These are phyloP conservation scores for Leccinum fibrillosum DNA, from an alignment of 768 basidiomycete species.

Conservation along the genomic window DNA sequence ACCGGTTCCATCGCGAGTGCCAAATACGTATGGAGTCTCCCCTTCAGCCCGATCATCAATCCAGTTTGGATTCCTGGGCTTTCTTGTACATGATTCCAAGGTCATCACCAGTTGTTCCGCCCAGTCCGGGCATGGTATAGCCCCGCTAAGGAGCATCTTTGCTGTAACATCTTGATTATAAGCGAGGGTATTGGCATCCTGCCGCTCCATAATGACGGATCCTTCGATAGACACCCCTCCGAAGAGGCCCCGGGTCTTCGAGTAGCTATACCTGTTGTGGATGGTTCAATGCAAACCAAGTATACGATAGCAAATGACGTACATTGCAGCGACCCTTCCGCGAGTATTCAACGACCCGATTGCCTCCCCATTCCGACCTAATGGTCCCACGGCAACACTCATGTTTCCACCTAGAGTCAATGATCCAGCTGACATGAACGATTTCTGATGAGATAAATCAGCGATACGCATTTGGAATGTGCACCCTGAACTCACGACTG, in stretches of 20 bases:
- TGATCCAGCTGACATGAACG: slow-evolving; percentile 94
- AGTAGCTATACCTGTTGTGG: slow-evolving; percentile 73
- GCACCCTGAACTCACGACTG: slow-evolving; percentile 48
- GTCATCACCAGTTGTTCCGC: slow-evolving; percentile 70
- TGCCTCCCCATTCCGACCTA: slow-evolving; percentile 94
- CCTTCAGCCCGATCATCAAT: slow-evolving; percentile 46
- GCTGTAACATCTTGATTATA: slow-evolving; percentile 72
- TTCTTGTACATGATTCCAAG: slow-evolving; percentile 67
- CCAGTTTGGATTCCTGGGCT: slow-evolving; percentile 70
- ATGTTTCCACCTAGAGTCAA: slow-evolving; percentile 89
- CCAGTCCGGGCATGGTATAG: slow-evolving; percentile 74
- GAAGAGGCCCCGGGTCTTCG: slow-evolving; percentile 90
- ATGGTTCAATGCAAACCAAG: background rate
- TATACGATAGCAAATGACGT: slow-evolving; percentile 11
- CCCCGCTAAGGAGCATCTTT: slow-evolving; percentile 78
- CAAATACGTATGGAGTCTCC: slow-evolving; percentile 55
- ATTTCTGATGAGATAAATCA: slow-evolving; percentile 43
- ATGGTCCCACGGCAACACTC: slow-evolving; percentile 84
- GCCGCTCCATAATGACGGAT: slow-evolving; percentile 88
- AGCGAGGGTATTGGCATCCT: slow-evolving; percentile 87
- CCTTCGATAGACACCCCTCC: slow-evolving; percentile 90
- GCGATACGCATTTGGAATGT: background rate
- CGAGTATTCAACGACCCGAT: slow-evolving; percentile 76
- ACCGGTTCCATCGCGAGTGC: background rate
- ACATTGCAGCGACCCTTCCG: slow-evolving; percentile 93